Evolutionary conservation across 2,329 filamentous ascomycete genomes (phyloP).

Genomic region (Stachybotrys elegans): DNA sequence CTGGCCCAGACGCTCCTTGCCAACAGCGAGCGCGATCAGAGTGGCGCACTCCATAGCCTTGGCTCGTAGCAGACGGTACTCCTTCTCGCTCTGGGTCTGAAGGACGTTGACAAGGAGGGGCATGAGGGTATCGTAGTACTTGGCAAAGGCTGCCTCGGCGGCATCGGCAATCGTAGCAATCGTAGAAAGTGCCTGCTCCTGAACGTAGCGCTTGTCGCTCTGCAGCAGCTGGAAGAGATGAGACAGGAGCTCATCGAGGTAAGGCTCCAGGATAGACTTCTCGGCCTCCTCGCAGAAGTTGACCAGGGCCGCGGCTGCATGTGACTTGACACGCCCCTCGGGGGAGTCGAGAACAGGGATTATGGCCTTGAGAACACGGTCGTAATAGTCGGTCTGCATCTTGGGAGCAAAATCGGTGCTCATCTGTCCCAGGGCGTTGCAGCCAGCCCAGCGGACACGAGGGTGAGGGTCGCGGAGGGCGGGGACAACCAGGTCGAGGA

Average conservation of each 20-base stretch:
- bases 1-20: slow-evolving; percentile 82
- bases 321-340: slow-evolving; percentile 91
- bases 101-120: slow-evolving; percentile 87
- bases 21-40: slow-evolving; percentile 89
- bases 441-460: slow-evolving; percentile 93
- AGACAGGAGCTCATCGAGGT: slow-evolving; percentile 80
- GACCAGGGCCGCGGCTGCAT: slow-evolving; percentile 94
- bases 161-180: slow-evolving; percentile 99
- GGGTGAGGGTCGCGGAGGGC: slow-evolving; percentile 86
- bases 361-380: slow-evolving; percentile 80
- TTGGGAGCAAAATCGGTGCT: slow-evolving; percentile 97
- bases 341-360: slow-evolving; percentile 87
- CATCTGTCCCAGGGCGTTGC: slow-evolving; percentile 99
- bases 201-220: slow-evolving; percentile 91
- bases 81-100: slow-evolving; percentile 85
- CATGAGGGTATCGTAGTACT: slow-evolving; percentile 96
- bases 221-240: slow-evolving; percentile 84
- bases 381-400: slow-evolving; percentile 96
- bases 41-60: slow-evolving; percentile 99
- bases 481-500: slow-evolving; percentile 90
- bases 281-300: slow-evolving; percentile 99
- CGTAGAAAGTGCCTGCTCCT: slow-evolving; percentile 94
- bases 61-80: slow-evolving; percentile 82
- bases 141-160: slow-evolving; percentile 87
- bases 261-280: slow-evolving; percentile 84